A percentile compares a stretch with the other conserved stretches of the same genome.
These are phyloP conservation scores for Microbotryum intermedium DNA, from an alignment of 1,284 basidiomycete species.

Conservation along the genomic window DNA sequence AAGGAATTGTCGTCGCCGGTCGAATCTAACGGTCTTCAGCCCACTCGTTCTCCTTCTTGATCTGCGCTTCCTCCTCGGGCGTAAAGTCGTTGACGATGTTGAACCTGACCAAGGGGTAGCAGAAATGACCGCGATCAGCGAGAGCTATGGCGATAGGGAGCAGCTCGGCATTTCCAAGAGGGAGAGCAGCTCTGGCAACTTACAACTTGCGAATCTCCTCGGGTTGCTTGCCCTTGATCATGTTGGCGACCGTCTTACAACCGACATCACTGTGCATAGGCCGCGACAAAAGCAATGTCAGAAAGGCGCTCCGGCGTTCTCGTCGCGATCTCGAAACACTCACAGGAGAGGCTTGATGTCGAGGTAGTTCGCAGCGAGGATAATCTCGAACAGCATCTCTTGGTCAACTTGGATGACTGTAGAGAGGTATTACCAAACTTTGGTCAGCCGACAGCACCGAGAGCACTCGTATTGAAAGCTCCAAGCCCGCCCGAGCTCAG, in stretches of 20 bases:
- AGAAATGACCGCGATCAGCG: not conserved
- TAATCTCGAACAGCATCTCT: constrained; percentile 85
- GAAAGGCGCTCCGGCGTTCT: not conserved
- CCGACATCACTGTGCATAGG: constrained; percentile 72
- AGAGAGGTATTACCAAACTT: not conserved
- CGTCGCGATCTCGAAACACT: constrained; percentile 37
- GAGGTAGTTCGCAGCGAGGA: constrained; percentile 98
- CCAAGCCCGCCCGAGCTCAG: not conserved
- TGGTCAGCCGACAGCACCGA: not conserved
- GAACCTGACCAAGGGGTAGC: constrained; percentile 4
- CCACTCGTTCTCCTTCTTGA: constrained; percentile 95
- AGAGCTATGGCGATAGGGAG: not conserved
- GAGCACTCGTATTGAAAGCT: not conserved
- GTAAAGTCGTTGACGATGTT: constrained; percentile 80
- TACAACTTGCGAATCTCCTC: constrained; percentile 86
- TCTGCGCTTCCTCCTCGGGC: constrained; percentile 96
- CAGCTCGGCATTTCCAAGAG: not conserved
- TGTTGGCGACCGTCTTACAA: constrained; percentile 99
- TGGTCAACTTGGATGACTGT: constrained; percentile 43
- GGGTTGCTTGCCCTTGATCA: constrained; percentile 98
- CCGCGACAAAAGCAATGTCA: not conserved
- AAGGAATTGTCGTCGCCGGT: too few species aligned
- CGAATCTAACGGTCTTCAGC: constrained; percentile 40
- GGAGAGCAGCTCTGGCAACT: not conserved
- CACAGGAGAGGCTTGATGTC: constrained; percentile 98